Evolutionary conservation across 768 basidiomycete genomes (phyloP), one percentile per base, ranked within the genome.

Genomic region (Russula sp.): DNA sequence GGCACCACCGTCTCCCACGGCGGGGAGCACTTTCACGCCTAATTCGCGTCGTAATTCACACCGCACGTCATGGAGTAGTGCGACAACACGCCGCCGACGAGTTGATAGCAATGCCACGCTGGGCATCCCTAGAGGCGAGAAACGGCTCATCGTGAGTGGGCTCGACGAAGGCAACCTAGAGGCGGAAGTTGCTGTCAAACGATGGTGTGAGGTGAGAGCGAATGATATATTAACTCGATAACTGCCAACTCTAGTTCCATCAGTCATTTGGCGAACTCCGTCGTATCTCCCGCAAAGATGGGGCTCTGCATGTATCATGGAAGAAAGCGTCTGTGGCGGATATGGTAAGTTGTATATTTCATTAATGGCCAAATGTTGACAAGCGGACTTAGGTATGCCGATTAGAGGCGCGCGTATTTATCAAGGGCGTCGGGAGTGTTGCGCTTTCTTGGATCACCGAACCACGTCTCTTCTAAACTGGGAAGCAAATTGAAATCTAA

Each of bases 331-430:
- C 57, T 16, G 68, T 69, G 28, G 68, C 68, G 11, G 68, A 69
- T 54, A 67, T 62, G 50, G 68, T 64, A 60, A 65, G 67, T 56
- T 24, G 20, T 51, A 44, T 46, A 57, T 32, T 5, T 18, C 22
- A 28, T 62, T 38, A 22, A 50, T 51, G 36, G 22, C 36, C 49
- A 22, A 26, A 44, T 24, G 30, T 22, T 65, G 53, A 65, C 60
- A 61, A 46, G 64, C 64, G 64, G 59, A 57, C 40, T 52, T 67
- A 67, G 67, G 67, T 67, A 53, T 69, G 68, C 60, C 66, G 66
- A 57, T 57, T 68, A 49, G 67, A 69, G 60, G 63, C 68, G 56
- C 68, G 64, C 20, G 68, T 68, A 8, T 62, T 49, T 34, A 69
- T 69, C 52, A 59, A 62, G 2, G 68, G 57, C 13, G 68, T 64